These are phyloP conservation scores for Nephelium lappaceum DNA, from an alignment of 345 rosid species.

Conservation along the genomic window DNA sequence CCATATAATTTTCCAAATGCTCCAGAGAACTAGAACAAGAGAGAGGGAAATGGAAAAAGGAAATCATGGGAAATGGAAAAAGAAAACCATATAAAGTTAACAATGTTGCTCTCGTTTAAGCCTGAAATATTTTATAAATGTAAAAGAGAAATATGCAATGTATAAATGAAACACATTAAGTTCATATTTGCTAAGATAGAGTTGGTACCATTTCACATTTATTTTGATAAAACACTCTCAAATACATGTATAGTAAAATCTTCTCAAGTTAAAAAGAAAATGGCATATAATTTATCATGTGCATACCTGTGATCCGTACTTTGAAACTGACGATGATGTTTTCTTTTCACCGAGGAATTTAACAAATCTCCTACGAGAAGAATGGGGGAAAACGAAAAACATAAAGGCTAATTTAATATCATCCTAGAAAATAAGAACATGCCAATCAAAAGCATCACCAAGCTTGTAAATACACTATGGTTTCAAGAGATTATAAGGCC, in stretches of 20 bases:
- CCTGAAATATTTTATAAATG: background rate
- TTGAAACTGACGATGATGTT: constrained; percentile 62
- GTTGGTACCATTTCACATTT: background rate
- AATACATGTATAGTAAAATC: background rate
- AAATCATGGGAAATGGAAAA: background rate
- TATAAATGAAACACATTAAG: background rate
- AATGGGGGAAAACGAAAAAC: constrained; percentile 10
- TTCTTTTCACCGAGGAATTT: constrained; percentile 85
- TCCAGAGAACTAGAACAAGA: constrained; percentile 67
- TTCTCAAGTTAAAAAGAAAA: background rate
- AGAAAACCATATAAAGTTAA: background rate
- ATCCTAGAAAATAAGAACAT: constrained; percentile 11
- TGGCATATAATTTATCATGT: background rate
- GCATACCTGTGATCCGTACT: constrained; percentile 83
- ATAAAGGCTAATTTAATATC: constrained; percentile 9
- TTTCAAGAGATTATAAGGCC: background rate
- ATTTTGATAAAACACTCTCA: background rate
- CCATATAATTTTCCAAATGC: constrained; percentile 95
- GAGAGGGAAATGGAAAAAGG: background rate
- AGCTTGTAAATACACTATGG: background rate
- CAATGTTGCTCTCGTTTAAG: background rate
- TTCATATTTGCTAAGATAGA: background rate
- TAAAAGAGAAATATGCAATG: background rate
- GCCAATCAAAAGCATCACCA: constrained; percentile 7
- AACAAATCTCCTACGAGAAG: constrained; percentile 67